Conservation (phyloP, 2,329 filamentous ascomycete species). For the Alternaria brassicae region DNA sequence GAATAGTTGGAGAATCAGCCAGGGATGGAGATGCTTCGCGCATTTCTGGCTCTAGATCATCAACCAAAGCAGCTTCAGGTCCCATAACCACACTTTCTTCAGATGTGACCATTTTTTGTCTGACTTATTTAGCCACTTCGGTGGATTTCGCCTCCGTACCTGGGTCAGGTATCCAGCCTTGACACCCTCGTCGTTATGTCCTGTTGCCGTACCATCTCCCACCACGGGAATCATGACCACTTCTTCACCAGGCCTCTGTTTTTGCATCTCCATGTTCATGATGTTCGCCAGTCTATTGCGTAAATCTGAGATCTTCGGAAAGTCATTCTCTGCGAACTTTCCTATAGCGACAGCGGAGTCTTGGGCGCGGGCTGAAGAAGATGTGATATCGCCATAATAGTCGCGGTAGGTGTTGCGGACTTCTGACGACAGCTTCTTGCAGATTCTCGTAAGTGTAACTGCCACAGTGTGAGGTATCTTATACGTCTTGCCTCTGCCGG, state of each 20-base stretch:
- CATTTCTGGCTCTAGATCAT: no score
- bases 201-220: not conserved
- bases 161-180: not conserved
- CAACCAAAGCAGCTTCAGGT: no score
- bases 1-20: not conserved
- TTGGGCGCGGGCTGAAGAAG: not conserved
- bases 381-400: slow-evolving; percentile 1
- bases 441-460: not conserved
- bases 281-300: not conserved
- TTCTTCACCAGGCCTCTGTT: not conserved
- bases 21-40: not conserved
- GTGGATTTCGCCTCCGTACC: not conserved
- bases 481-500: not conserved
- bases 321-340: not conserved
- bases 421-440: not conserved
- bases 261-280: not conserved
- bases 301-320: not conserved
- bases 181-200: not conserved
- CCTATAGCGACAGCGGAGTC: not conserved
- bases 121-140: not conserved
- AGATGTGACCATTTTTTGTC: not conserved
- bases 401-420: not conserved
- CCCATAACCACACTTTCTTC: not conserved
- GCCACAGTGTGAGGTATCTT: not conserved
- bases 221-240: not conserved